Conservation (phyloP, 108 stramenopile species). For the Stephanodiscus minutulus region DNA sequence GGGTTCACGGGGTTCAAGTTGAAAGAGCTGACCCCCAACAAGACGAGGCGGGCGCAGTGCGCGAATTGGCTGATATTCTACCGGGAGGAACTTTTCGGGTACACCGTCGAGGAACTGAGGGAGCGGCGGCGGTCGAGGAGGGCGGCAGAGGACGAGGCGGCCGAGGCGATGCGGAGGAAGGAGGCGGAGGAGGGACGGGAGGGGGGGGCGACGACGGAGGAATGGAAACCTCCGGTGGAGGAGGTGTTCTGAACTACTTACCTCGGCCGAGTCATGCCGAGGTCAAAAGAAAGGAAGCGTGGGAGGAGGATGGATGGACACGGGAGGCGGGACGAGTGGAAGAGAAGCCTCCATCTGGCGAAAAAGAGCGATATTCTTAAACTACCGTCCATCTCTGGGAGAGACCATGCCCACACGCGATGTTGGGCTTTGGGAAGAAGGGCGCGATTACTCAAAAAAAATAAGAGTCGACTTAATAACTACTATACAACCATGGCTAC, state of each 20-base stretch:
- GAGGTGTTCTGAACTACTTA: constrained; percentile 56
- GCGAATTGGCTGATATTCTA: constrained; percentile 91
- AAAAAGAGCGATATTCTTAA: no score
- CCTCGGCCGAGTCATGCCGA: neutral
- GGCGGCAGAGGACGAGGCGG: constrained; percentile 56
- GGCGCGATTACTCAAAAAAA: no score
- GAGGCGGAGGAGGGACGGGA: constrained; percentile 30
- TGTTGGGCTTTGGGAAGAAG: no score
- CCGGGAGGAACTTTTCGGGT: constrained; percentile 86
- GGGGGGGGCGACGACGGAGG: constrained; percentile 31
- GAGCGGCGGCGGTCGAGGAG: constrained; percentile 60
- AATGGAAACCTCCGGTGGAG: constrained; percentile 77
- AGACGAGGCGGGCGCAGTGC: constrained; percentile 93
- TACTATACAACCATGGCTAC: no score
- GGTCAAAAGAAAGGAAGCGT: neutral
- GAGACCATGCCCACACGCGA: no score
- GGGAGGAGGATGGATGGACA: no score
- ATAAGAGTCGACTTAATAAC: no score
- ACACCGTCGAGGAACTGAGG: constrained; percentile 82
- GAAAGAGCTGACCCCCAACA: constrained; percentile 94
- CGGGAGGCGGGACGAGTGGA: no score
- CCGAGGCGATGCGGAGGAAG: constrained; percentile 31
- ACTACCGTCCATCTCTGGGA: no score
- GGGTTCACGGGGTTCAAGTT: constrained; percentile 86
- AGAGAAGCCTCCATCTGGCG: no score